Evolutionary conservation across 2,329 filamentous ascomycete genomes (phyloP).

Genomic region (Lanzia echinophila): DNA sequence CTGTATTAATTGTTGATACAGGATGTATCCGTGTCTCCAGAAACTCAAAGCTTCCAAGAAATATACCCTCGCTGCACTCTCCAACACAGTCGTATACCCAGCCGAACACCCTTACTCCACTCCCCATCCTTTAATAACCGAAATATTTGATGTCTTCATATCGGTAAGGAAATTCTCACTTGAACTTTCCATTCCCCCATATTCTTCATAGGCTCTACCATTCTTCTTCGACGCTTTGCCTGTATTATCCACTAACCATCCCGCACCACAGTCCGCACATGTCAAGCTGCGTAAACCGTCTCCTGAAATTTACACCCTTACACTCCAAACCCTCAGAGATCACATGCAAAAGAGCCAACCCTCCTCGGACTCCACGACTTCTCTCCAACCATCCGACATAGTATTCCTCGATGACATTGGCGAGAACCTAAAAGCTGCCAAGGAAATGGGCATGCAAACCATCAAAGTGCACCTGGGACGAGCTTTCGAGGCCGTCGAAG

Average conservation of each 20-base stretch:
- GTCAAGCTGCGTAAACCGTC: constrained; percentile 86
- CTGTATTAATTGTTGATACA: background rate
- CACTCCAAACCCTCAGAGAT: constrained; percentile 30
- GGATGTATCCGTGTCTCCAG: constrained; percentile 78
- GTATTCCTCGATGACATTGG: constrained; percentile 87
- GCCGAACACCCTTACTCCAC: constrained; percentile 56
- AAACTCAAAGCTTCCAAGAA: constrained; percentile 56
- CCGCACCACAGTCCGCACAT: constrained; percentile 54
- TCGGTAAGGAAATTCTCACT: constrained; percentile 34
- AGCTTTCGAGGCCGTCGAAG: constrained; percentile 72
- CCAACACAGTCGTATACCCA: constrained; percentile 86
- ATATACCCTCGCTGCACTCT: constrained; percentile 74
- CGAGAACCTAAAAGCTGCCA: constrained; percentile 79
- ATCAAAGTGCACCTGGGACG: constrained; percentile 78
- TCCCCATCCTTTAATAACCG: constrained; percentile 38
- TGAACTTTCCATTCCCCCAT: too few relatives aligned
- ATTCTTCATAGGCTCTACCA: background rate
- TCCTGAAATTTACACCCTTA: constrained; percentile 68
- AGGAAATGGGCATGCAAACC: constrained; percentile 67
- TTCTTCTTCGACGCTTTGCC: too few relatives aligned
- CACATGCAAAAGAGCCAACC: background rate
- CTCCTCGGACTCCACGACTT: constrained; percentile 24
- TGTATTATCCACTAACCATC: background rate
- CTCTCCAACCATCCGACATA: constrained; percentile 58
- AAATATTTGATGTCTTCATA: constrained; percentile 79